phyloP scores from a whole-genome alignment of 768 basidiomycete species.

The Suillus brevipes region DNA sequence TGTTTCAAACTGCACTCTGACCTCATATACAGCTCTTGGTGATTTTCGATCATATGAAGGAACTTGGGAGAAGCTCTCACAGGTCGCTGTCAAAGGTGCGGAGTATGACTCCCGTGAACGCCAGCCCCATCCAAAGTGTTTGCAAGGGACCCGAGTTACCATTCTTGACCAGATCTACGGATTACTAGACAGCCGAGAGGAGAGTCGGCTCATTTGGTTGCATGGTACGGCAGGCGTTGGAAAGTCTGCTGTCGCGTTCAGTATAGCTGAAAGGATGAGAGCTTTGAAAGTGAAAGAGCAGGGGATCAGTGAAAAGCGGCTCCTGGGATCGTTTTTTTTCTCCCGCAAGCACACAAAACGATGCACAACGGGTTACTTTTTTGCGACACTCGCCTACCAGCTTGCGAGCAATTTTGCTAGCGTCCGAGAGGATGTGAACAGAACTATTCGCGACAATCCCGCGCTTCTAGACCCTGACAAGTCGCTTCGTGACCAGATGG shows the following conservation, averaged over 20 bases:
- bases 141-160: neutral
- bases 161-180: neutral
- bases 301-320: neutral
- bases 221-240: neutral
- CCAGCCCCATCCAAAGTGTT: neutral
- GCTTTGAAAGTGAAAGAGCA: neutral
- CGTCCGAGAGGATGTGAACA: neutral
- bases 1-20: neutral
- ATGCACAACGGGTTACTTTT: neutral
- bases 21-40: neutral
- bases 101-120: neutral
- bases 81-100: neutral
- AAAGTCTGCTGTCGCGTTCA: neutral
- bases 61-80: slow-evolving; percentile 2
- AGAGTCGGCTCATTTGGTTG: neutral
- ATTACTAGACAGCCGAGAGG: neutral
- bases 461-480: neutral
- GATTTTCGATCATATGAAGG: neutral
- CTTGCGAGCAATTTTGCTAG: neutral
- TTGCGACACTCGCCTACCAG: neutral
- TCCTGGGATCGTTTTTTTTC: neutral
- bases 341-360: neutral
- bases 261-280: neutral
- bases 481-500: neutral
- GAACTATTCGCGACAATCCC: neutral